Conservation (phyloP, 2,329 filamentous ascomycete species). For the Phyllosticta citribraziliensis region DNA sequence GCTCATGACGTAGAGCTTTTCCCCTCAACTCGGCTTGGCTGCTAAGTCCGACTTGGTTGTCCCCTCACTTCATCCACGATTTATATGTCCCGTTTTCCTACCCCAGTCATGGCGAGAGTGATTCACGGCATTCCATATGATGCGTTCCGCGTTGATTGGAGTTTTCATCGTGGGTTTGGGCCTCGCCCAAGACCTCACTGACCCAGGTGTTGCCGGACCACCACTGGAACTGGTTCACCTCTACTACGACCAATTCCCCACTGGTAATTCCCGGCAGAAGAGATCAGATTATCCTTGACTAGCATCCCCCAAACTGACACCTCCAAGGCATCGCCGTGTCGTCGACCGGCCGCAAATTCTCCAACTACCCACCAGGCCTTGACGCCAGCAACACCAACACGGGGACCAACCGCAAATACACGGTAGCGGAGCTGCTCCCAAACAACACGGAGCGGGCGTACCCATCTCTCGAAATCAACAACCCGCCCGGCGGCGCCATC, state of each 20-base stretch:
- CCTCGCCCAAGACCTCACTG: conserved; percentile 15
- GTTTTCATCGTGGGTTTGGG: not conserved
- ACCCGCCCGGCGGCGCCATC: conserved; percentile 40
- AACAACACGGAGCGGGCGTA: conserved; percentile 37
- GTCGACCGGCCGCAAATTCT: conserved; percentile 40
- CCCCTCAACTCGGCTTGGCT: not conserved
- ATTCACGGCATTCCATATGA: not conserved
- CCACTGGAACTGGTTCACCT: conserved; percentile 40
- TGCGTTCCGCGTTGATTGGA: not conserved
- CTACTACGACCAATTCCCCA: conserved; percentile 43
- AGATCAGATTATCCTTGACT: not conserved
- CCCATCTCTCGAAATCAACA: conserved; percentile 36
- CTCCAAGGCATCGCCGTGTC: conserved; percentile 41
- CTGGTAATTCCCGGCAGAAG: conserved; percentile 19
- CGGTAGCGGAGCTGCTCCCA: conserved; percentile 37
- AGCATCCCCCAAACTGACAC: not conserved
- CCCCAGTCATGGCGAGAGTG: not conserved
- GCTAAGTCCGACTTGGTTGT: not conserved
- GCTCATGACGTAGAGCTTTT: not conserved
- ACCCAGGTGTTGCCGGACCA: conserved; percentile 33
- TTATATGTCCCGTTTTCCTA: not conserved
- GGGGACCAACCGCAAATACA: conserved; percentile 34
- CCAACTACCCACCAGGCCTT: conserved; percentile 42
- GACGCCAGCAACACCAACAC: conserved; percentile 39
- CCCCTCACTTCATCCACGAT: not conserved